phyloP scores from a whole-genome alignment of 306 rosid genomes.

The Pterocarpus santalinus region DNA sequence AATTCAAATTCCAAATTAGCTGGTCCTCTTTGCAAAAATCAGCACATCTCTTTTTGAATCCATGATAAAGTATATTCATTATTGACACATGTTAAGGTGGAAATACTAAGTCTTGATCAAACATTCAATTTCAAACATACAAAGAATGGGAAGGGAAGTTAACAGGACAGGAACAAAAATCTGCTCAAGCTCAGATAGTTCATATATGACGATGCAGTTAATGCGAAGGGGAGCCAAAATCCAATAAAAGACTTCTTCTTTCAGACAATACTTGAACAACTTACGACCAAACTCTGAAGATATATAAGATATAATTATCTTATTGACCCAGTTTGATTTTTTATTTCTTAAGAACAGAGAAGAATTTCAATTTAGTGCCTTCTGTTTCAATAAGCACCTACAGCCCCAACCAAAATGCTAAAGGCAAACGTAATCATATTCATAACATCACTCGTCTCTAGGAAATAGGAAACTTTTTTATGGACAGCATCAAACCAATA shows the following conservation, averaged over 20 bases:
- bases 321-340: not conserved
- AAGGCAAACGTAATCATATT: conserved; percentile 22
- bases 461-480: conserved; percentile 25
- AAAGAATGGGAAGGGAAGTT: conserved; percentile 26
- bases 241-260: conserved; percentile 15
- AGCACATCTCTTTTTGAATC: conserved; percentile 12
- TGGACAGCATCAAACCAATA: conserved; percentile 25
- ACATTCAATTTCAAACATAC: conserved; percentile 7
- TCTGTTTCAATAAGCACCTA: conserved; percentile 2
- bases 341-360: conserved; percentile 1
- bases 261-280: conserved; percentile 26
- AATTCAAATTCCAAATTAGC: conserved; percentile 41
- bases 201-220: conserved; percentile 22
- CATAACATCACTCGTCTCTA: conserved; percentile 5
- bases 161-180: conserved; percentile 1
- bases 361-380: conserved; percentile 5
- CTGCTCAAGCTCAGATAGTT: conserved; percentile 24
- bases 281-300: conserved; percentile 26
- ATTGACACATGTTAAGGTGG: conserved; percentile 18
- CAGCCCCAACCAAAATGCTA: conserved; percentile 17
- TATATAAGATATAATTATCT: conserved; percentile 17
- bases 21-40: conserved; percentile 25
- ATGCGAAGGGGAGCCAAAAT: conserved; percentile 21
- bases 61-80: conserved; percentile 23
- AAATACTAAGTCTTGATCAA: conserved; percentile 27